Evolutionary conservation across 352 stramenopile genomes (phyloP), one percentile per base, ranked within the genome.

Genomic region (Phytopythium oedochilum): DNA sequence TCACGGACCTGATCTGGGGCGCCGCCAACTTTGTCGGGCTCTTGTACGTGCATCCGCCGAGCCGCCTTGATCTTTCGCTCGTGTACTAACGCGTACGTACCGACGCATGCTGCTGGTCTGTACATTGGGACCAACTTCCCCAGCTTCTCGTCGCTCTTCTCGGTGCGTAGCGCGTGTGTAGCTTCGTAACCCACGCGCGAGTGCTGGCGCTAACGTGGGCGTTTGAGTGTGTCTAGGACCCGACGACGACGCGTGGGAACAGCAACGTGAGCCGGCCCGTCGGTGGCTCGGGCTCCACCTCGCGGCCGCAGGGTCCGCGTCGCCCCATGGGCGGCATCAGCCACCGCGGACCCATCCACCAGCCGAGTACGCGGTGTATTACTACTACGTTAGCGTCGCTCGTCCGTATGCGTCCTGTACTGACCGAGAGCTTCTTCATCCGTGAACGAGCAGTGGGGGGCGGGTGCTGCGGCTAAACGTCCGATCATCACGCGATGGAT

Each of bases 1-100:
- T 92, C 46, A 70, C 71, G 9, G 82, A 92, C 66, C 55, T 68
- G 18, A 80, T 92, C 57, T 92, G 82, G 82, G 73, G 77, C 28
- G 63, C 83, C 43, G 52, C 89, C 31, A 85, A 88, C 77, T 83
- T 92, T 42, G 60, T 92, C 1, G 78, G 81, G 28, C 70, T 92
- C 52, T 89, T 92, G 82, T 92, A 73, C 56, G 81, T 80, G 11
- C n/a, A 25, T 1, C 35, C 20, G 20, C n/a, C n/a, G 39, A 25
- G 17, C 39, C 18, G 39, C 17, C 39, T n/a, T 26, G n/a, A n/a
- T n/a, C n/a, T n/a, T n/a, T n/a, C n/a, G n/a, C n/a, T n/a, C n/a
- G n/a, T n/a, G n/a, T n/a, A n/a, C 26, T 39, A 11, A 53, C 28
- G 26, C 22, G 39, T 53, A 20, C 28, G 8, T 31, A 14, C 34